phyloP scores from a whole-genome alignment of 176 grass and related monocot species.

The Canna indica region DNA sequence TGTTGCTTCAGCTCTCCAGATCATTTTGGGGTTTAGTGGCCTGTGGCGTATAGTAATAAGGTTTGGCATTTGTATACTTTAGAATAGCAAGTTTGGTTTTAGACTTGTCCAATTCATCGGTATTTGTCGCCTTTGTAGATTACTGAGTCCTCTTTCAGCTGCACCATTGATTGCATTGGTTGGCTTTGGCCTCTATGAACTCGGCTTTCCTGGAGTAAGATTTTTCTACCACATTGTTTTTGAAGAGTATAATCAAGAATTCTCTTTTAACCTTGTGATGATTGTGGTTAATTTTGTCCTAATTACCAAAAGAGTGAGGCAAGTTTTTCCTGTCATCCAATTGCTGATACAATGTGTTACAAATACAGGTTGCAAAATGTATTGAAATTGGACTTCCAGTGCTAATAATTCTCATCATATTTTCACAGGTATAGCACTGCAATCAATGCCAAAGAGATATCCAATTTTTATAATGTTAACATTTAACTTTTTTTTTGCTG shows the following conservation, averaged over 20 bases:
- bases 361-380: slow-evolving; percentile 1
- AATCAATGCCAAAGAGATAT: not conserved
- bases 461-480: no score
- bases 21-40: slow-evolving; percentile 13
- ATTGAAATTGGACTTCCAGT: slow-evolving; percentile 13
- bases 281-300: no score
- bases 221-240: not conserved
- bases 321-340: not conserved
- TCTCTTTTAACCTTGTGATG: not conserved
- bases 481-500: no score
- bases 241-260: no score
- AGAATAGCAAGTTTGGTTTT: not conserved
- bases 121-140: not conserved
- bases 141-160: slow-evolving; percentile 16
- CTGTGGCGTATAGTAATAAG: slow-evolving; percentile 4
- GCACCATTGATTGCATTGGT: slow-evolving; percentile 4
- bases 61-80: not conserved
- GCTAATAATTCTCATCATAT: slow-evolving; percentile 1
- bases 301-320: not conserved
- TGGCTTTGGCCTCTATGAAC: slow-evolving; percentile 10
- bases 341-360: no score
- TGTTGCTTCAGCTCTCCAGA: slow-evolving; percentile 4
- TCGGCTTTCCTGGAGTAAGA: slow-evolving; percentile 14
- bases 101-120: not conserved
- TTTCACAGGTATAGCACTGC: not conserved